These are phyloP conservation scores for Atkinsonella texensis DNA, from an alignment of 2,329 filamentous ascomycete genomes.

Conservation along the genomic window DNA sequence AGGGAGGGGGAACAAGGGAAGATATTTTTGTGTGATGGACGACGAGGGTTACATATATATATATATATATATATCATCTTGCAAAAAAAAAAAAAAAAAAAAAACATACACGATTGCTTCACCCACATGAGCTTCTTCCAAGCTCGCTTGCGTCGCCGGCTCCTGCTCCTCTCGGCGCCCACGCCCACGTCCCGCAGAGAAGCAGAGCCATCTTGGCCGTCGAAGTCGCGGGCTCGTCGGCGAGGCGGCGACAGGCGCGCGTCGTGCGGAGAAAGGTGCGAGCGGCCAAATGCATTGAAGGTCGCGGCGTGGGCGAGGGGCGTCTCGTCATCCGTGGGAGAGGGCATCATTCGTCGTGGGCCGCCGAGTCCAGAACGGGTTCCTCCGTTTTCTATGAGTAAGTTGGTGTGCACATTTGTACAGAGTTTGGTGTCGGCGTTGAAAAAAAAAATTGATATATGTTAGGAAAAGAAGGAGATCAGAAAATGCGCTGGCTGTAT, in stretches of 20 bases:
- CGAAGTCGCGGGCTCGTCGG: conserved; percentile 27
- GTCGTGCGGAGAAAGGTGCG: conserved; percentile 72
- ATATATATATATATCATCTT: not conserved
- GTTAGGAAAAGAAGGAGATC: not conserved
- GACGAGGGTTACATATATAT: not conserved
- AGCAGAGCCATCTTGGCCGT: conserved; percentile 22
- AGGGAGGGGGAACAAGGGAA: too few relatives aligned
- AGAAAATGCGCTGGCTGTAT: too few relatives aligned
- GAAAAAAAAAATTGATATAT: too few relatives aligned
- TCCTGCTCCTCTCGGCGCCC: conserved; percentile 49
- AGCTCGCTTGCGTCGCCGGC: conserved; percentile 55
- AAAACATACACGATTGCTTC: conserved; percentile 70
- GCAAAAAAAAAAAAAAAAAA: not conserved
- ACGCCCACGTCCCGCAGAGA: conserved; percentile 29
- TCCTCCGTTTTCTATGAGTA: not conserved
- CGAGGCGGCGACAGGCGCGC: conserved; percentile 60
- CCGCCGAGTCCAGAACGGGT: not conserved
- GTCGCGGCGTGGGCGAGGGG: conserved; percentile 17
- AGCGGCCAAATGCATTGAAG: conserved; percentile 38
- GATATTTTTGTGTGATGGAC: too few relatives aligned
- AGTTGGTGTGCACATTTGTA: not conserved
- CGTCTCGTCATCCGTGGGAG: conserved; percentile 27
- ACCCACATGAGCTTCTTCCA: conserved; percentile 99
- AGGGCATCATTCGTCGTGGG: conserved; percentile 19
- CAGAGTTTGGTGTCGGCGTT: too few relatives aligned